phyloP scores from a whole-genome alignment of 805 yeast species.

The Spathaspora sp. region DNA sequence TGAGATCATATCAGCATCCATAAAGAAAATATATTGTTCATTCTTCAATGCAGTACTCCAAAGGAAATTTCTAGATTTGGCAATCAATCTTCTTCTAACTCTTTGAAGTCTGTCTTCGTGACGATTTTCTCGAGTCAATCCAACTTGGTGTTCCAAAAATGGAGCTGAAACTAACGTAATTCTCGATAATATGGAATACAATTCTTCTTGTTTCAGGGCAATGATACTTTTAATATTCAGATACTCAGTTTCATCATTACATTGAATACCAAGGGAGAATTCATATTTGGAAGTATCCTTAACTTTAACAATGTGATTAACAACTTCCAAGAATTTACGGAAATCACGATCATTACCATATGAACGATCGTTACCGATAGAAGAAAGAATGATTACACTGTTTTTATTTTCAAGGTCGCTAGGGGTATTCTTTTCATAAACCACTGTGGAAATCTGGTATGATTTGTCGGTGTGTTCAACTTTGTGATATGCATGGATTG shows the following conservation, averaged over 20 bases:
- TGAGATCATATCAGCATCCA: conserved; percentile 33
- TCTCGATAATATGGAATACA: conserved; percentile 8
- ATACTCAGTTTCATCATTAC: conserved; percentile 27
- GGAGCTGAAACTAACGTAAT: conserved; percentile 32
- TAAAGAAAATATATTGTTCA: conserved; percentile 31
- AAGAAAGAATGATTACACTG: conserved; percentile 16
- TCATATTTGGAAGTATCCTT: conserved; percentile 12
- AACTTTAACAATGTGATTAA: conserved; percentile 17
- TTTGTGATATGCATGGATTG: not conserved
- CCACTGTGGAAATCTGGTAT: not conserved
- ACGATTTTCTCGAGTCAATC: conserved; percentile 16
- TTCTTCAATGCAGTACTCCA: conserved; percentile 21
- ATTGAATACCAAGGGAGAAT: conserved; percentile 26
- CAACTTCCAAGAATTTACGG: conserved; percentile 15
- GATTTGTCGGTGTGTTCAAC: not conserved
- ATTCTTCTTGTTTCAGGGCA: conserved; percentile 9
- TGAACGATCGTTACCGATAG: conserved; percentile 25
- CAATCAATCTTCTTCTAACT: conserved; percentile 31
- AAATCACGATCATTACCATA: conserved; percentile 35
- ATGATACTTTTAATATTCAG: conserved; percentile 15
- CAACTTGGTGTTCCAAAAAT: conserved; percentile 23
- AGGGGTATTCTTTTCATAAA: not conserved
- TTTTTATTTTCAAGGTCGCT: not conserved
- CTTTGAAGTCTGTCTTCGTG: conserved; percentile 29
- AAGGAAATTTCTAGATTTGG: conserved; percentile 34